These are phyloP conservation scores for Mucor irregularis DNA, from an alignment of 371 early-diverging fungal species.

Conservation along the genomic window DNA sequence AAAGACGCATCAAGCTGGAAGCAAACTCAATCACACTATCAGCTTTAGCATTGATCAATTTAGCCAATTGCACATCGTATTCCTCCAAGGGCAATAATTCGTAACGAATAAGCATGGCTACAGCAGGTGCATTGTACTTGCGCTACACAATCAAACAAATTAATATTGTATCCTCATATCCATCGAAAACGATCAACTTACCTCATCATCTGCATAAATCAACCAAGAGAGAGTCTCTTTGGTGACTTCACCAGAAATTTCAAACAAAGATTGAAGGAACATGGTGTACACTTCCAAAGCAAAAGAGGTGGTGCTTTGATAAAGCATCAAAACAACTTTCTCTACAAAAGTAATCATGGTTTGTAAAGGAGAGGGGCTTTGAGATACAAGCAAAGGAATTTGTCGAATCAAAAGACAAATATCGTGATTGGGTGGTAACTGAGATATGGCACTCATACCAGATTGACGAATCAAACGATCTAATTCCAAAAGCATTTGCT, in stretches of 20 bases:
- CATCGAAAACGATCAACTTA: neutral
- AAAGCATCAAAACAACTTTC: conserved; percentile 81
- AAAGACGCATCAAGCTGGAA: conserved; percentile 66
- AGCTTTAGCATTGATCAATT: conserved; percentile 75
- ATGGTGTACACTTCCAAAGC: conserved; percentile 80
- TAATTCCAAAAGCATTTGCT: conserved; percentile 69
- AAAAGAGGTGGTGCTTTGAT: conserved; percentile 69
- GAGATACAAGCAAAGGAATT: conserved; percentile 65
- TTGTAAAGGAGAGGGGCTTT: conserved; percentile 69
- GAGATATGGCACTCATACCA: conserved; percentile 54
- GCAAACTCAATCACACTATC: conserved; percentile 75
- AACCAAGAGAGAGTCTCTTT: conserved; percentile 91
- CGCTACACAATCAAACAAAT: conserved; percentile 46
- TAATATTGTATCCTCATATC: neutral
- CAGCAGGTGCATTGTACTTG: conserved; percentile 82
- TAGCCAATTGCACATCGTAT: conserved; percentile 85
- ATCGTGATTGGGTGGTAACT: conserved; percentile 79
- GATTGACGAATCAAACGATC: conserved; percentile 67
- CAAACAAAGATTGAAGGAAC: conserved; percentile 80
- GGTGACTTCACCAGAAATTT: conserved; percentile 70
- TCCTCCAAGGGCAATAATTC: conserved; percentile 78
- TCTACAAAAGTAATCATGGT: conserved; percentile 78
- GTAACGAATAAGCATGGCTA: conserved; percentile 72
- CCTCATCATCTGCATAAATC: conserved; percentile 88
- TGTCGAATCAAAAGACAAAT: conserved; percentile 72